These are phyloP conservation scores for Moesziomyces sp. DNA, from an alignment of 1,284 basidiomycete species.

Conservation along the genomic window DNA sequence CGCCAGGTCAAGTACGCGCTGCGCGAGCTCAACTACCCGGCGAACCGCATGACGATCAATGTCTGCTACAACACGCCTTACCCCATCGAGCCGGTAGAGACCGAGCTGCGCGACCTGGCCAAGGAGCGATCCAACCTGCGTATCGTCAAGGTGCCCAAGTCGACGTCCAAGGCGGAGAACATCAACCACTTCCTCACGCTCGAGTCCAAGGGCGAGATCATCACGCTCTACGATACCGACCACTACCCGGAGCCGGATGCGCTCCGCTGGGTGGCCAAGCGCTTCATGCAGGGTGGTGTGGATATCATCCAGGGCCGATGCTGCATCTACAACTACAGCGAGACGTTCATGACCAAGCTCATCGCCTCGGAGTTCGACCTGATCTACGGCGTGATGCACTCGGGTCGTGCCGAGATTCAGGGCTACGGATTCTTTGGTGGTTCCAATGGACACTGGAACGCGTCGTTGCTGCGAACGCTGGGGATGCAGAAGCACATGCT, in stretches of 20 bases:
- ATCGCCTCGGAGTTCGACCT: conserved; percentile 61
- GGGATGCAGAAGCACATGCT: conserved; percentile 60
- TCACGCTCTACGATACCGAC: conserved; percentile 60
- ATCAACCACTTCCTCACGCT: conserved; percentile 60
- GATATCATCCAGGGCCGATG: conserved; percentile 63
- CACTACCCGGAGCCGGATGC: conserved; percentile 58
- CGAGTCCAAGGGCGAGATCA: conserved; percentile 52
- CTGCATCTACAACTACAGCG: conserved; percentile 58
- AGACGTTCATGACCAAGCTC: conserved; percentile 50
- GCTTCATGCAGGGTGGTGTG: conserved; percentile 58
- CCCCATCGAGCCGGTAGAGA: conserved; percentile 55
- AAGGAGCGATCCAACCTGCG: conserved; percentile 46
- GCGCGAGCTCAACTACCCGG: conserved; percentile 55
- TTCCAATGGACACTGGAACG: conserved; percentile 63
- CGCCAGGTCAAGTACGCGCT: conserved; percentile 57
- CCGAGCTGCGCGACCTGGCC: conserved; percentile 41
- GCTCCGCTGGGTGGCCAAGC: conserved; percentile 55
- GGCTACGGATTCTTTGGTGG: conserved; percentile 62
- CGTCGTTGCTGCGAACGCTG: conserved; percentile 52
- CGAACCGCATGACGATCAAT: conserved; percentile 53
- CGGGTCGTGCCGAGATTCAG: conserved; percentile 56
- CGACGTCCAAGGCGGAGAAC: conserved; percentile 60
- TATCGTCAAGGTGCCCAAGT: conserved; percentile 56
- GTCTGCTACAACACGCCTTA: conserved; percentile 61
- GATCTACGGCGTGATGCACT: conserved; percentile 61